Percentiles rank a stretch among this genome's conserved stretches.
Conservation (phyloP, 139 green algal genomes). For the Chlorella sp. region DNA sequence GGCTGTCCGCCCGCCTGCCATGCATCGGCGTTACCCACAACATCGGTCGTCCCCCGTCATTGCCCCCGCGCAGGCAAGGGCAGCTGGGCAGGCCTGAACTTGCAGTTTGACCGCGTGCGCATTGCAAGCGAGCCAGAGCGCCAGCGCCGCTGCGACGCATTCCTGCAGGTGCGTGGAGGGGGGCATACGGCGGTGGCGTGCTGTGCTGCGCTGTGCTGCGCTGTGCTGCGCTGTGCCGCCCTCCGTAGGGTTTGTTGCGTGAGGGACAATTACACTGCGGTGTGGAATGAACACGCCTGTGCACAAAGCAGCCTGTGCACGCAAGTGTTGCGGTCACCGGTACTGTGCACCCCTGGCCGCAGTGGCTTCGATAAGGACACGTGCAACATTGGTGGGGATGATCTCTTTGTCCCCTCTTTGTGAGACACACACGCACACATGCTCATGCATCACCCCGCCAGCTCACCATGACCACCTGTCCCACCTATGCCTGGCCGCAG, state of each 20-base stretch:
- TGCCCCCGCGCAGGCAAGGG: constrained; percentile 20
- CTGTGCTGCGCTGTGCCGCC: background rate
- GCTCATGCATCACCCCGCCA: background rate
- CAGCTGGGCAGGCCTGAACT: constrained; percentile 22
- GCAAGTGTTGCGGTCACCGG: no score
- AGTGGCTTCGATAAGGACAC: no score
- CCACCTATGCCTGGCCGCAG: constrained; percentile 32
- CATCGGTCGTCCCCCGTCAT: background rate
- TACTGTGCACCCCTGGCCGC: background rate
- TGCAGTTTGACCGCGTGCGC: constrained; percentile 79
- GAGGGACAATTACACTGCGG: no score
- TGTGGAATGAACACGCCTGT: no score
- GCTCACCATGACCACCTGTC: no score
- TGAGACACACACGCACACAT: no score
- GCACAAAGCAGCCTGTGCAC: no score
- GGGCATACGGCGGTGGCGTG: no score
- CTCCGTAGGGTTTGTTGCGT: no score
- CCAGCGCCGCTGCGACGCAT: constrained; percentile 44
- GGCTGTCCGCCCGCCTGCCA: background rate
- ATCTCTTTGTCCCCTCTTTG: no score
- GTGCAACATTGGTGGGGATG: background rate
- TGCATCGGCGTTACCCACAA: no score
- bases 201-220: background rate
- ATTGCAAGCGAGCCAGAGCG: constrained; percentile 37
- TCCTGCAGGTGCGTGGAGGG: constrained; percentile 34